These are phyloP conservation scores for Ceratobasidium sp. DNA, from an alignment of 1,284 basidiomycete species.

Conservation along the genomic window DNA sequence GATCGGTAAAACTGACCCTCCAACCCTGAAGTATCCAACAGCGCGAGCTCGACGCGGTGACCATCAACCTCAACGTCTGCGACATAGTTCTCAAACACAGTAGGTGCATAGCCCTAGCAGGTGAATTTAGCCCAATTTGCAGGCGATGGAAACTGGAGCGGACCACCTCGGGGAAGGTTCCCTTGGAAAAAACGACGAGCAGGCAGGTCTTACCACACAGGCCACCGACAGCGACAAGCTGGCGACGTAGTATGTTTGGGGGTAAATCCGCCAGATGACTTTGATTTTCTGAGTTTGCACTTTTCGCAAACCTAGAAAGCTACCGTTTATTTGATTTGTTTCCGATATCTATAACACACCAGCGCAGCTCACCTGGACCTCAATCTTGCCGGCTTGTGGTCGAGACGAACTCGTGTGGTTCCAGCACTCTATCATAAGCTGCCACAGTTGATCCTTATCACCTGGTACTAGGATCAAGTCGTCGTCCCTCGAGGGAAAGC, in stretches of 20 bases:
- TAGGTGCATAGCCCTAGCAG: slow-evolving; percentile 86
- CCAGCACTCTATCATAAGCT: slow-evolving; percentile 6
- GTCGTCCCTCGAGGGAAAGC: not conserved
- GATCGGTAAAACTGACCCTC: slow-evolving; percentile 61
- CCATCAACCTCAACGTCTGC: too few species aligned
- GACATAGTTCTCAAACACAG: slow-evolving; percentile 93
- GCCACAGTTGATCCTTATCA: not conserved
- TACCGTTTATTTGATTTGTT: not conserved
- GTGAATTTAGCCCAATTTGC: not conserved
- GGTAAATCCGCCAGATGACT: too few species aligned
- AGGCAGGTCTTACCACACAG: slow-evolving; percentile 89
- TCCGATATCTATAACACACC: not conserved
- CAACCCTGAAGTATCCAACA: slow-evolving; percentile 97
- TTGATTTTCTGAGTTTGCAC: too few species aligned
- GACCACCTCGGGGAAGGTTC: slow-evolving; percentile 90
- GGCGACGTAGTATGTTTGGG: slow-evolving; percentile 66
- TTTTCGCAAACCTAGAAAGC: not conserved
- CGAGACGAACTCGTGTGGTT: not conserved
- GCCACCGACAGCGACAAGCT: slow-evolving; percentile 83
- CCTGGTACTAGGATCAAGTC: not conserved
- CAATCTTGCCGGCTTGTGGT: not conserved
- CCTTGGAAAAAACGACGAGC: slow-evolving; percentile 88
- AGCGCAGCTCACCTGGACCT: not conserved
- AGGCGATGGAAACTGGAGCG: not conserved
- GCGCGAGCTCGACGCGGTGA: slow-evolving; percentile 90